Evolutionary conservation across 1,139 yeast species (phyloP), one percentile per base, ranked within the genome.

Genomic region (Zygoascus meyerae): DNA sequence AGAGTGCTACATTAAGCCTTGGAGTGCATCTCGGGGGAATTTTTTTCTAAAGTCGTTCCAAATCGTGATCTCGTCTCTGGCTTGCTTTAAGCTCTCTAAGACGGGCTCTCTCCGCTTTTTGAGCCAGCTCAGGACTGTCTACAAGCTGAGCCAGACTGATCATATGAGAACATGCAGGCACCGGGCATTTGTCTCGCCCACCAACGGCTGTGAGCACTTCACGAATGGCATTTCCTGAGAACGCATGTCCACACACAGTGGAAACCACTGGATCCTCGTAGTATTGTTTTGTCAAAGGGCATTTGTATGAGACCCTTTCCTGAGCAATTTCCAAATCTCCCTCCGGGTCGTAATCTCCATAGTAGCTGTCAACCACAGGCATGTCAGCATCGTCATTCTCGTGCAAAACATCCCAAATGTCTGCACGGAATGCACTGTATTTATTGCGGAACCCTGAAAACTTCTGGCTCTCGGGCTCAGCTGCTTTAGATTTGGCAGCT

Each of bases 341-440:
- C 21, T 60, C 63, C 12, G 53, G 61, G 10, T 48, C 55, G 32
- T 47, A 45, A 40, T 60, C 64, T 8, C 51, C 48, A 38, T 49
- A 57, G 32, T 46, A 56, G 8, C 46, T 47, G 14, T 49, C 55
- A 8, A 58, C 40, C 12, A 50, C 48, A 5, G 60, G 62, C 56
- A 53, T 46, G 7, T 50, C 53, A 4, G 29, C 34, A 35, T 55
- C 55, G 31, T 49, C 58, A 3, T 46, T 51, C 2, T 48, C 55
- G 26, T 57, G 57, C 12, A 50, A 42, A 9, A 48, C 49, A 16
- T 49, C 48, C 48, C 56, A 57, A 15, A 60, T 53, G 8, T 43
- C 51, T 28, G 50, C 39, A 14, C 60, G 49, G 39, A 56, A 56
- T 26, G 35, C 48, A 54, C 71, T 17, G 73, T 56, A 56, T 3